Evolutionary conservation across 2,329 filamentous ascomycete species (phyloP).

Genomic region (Monosporascus cannonballus): DNA sequence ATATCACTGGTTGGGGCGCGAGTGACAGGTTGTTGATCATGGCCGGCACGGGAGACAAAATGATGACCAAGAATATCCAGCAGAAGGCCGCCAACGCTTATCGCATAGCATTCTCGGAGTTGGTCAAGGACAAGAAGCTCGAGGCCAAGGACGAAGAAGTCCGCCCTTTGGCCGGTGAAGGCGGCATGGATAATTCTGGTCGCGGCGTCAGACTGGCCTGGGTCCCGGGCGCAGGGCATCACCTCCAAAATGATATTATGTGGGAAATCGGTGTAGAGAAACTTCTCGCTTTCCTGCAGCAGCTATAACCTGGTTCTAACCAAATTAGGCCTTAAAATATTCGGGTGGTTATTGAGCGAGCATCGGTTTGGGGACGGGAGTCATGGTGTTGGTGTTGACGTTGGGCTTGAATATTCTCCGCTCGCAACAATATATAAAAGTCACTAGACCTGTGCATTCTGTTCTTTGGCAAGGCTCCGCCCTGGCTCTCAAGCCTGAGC

Average conservation of each 20-base stretch:
- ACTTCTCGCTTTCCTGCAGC: conserved; percentile 34
- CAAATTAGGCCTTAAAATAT: too few species aligned
- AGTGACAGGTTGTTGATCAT: conserved; percentile 32
- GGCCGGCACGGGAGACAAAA: conserved; percentile 32
- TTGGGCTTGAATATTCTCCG: too few species aligned
- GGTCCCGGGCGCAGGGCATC: conserved; percentile 42
- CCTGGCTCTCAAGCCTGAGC: too few species aligned
- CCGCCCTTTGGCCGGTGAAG: conserved; percentile 12
- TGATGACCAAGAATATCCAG: conserved; percentile 34
- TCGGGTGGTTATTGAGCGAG: too few species aligned
- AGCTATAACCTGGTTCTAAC: conserved; percentile 13
- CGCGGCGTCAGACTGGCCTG: conserved; percentile 34
- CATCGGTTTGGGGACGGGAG: too few species aligned
- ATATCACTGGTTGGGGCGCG: conserved; percentile 23
- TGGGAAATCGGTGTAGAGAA: conserved; percentile 42
- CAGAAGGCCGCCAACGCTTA: conserved; percentile 33
- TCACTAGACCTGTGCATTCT: neutral
- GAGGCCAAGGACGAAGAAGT: conserved; percentile 14
- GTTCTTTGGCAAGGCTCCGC: neutral
- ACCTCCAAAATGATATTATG: conserved; percentile 46
- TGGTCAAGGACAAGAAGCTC: conserved; percentile 26
- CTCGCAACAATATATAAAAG: too few species aligned
- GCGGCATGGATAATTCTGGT: conserved; percentile 19
- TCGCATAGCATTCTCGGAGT: conserved; percentile 22
- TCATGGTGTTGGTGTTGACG: too few species aligned